These are phyloP conservation scores for Cynara cardunculus DNA, from an alignment of 129 eudicot genomes.

Conservation along the genomic window DNA sequence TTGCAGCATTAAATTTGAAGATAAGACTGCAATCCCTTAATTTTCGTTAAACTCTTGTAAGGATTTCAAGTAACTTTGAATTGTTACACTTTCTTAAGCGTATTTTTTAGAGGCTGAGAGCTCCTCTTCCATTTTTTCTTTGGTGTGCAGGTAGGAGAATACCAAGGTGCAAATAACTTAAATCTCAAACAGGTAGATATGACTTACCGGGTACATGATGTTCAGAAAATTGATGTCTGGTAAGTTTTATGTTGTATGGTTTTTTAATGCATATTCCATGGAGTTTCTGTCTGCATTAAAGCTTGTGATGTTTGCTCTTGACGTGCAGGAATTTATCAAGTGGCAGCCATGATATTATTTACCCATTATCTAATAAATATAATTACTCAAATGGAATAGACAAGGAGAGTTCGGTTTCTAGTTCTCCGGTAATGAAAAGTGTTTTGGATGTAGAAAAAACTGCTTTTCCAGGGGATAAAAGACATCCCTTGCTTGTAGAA, in stretches of 20 bases:
- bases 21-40: no score
- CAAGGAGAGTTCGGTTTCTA: constrained; percentile 23
- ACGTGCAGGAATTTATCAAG: constrained; percentile 42
- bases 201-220: background rate
- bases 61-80: no score
- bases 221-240: background rate
- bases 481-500: no score
- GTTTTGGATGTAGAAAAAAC: constrained; percentile 10
- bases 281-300: background rate
- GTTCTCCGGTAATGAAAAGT: constrained; percentile 16
- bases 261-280: background rate
- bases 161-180: constrained; percentile 90
- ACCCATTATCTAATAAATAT: constrained; percentile 8
- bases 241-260: background rate
- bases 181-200: no score
- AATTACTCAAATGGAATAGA: constrained; percentile 24
- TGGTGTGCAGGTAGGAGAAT: constrained; percentile 67
- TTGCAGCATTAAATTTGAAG: no score
- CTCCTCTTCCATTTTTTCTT: background rate
- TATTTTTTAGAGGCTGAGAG: background rate
- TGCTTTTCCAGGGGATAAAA: constrained; percentile 33
- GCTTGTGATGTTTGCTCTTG: background rate
- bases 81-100: no score
- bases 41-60: no score
- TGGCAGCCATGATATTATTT: background rate